Evolutionary conservation across 2,329 filamentous ascomycete species (phyloP), one percentile per base, ranked within the genome.

Genomic region (Chalara sp.): DNA sequence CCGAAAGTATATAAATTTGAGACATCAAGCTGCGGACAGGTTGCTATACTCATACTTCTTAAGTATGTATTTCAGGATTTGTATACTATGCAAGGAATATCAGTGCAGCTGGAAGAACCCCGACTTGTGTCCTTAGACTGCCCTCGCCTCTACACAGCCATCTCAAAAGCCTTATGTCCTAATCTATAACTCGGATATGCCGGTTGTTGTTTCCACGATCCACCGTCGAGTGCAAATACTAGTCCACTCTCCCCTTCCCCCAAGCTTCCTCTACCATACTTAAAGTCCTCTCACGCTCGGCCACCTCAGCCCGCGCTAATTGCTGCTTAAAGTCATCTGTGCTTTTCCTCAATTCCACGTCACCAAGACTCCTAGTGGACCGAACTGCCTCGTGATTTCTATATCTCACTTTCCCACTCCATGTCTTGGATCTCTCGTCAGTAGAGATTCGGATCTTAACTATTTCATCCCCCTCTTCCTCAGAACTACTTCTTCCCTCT

Each of bases 381-480:
- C 44, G 54, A 3, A 32, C 39, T 45, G 45, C 35, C 32, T 40
- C 46, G 39, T 42, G 29, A 39, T 42, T 31, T 35, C 47, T 32
- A 37, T 55, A 52, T 3, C 47, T 47, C 28, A 60, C 51, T 50
- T 53, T 59, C 1, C 62, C 63, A 49, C 54, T 56, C 62, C 61
- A 65, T n/a, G 59, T 65, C 30, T 50, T 56, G 32, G 53, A 58
- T 28, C 60, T 64, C 5, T 53, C 47, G 48, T 48, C 57, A 43
- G 52, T 53, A 28, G 47, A 40, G n/a, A 3, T 31, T 11, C 41
- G 13, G n/a, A n/a, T 44, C 31, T 37, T 50, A 31, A 41, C 35
- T n/a, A 44, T n/a, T 13, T 46, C 30, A 4, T 33, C 13, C n/a
- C 29, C 42, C n/a, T 43, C 42, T 12, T 43, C 39, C 21, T 21